Evolutionary conservation across 148 eudicot genomes (phyloP).

Genomic region (Euryodendron excelsum): DNA sequence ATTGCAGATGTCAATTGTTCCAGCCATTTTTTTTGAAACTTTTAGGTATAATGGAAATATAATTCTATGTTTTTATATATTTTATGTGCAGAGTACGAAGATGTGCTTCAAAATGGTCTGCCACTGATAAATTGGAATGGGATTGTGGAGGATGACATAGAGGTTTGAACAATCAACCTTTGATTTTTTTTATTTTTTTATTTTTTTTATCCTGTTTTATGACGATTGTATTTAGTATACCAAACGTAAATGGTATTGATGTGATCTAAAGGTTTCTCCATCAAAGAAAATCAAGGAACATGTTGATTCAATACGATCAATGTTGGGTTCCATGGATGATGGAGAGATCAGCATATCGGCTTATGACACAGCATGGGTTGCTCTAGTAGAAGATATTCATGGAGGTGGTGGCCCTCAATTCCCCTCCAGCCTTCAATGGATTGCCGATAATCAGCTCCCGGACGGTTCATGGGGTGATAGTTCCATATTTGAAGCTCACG

Average conservation of each 20-base stretch:
- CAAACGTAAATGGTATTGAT: neutral
- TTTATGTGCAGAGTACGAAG: slow-evolving; percentile 25
- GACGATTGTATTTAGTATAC: neutral
- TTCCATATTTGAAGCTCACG: slow-evolving; percentile 50
- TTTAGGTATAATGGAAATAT: too few relatives aligned
- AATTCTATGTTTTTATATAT: too few relatives aligned
- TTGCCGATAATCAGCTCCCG: slow-evolving; percentile 55
- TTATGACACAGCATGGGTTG: slow-evolving; percentile 71
- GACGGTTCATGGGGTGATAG: slow-evolving; percentile 90
- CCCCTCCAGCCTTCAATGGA: slow-evolving; percentile 71
- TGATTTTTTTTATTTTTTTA: neutral
- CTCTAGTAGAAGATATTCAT: slow-evolving; percentile 54
- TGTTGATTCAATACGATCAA: slow-evolving; percentile 19
- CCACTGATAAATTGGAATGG: slow-evolving; percentile 31
- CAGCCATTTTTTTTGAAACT: too few relatives aligned
- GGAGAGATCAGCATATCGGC: slow-evolving; percentile 49
- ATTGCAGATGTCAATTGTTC: too few relatives aligned
- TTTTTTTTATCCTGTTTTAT: neutral
- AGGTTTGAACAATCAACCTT: neutral
- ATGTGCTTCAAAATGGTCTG: slow-evolving; percentile 21
- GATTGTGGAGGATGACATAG: slow-evolving; percentile 25
- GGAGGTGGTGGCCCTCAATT: slow-evolving; percentile 57
- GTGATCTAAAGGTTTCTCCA: slow-evolving; percentile 6
- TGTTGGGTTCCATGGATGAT: slow-evolving; percentile 43
- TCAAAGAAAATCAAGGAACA: slow-evolving; percentile 10